Evolutionary conservation across 2,329 filamentous ascomycete species (phyloP).

Genomic region (Samsoniella hepiali): DNA sequence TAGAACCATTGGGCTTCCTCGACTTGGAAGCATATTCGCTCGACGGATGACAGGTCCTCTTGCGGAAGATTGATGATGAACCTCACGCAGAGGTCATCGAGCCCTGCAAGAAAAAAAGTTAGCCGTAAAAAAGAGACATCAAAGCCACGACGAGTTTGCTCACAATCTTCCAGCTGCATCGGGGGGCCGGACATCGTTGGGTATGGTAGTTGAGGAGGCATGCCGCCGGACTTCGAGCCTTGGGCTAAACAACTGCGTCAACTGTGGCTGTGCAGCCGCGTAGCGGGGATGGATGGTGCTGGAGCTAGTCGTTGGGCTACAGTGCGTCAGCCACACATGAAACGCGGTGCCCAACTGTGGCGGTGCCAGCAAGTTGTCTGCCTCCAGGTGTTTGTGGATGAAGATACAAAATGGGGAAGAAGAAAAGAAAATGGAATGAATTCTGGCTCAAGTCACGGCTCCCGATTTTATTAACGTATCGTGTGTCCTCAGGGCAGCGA

Average conservation of each 20-base stretch:
- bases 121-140: background rate
- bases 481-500: background rate
- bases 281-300: background rate
- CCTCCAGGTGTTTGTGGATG: background rate
- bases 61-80: constrained; percentile 96
- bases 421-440: background rate
- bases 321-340: constrained; percentile 5
- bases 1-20: constrained; percentile 99
- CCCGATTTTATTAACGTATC: background rate
- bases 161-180: constrained; percentile 89
- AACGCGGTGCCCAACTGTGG: constrained; percentile 10
- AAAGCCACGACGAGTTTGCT: constrained; percentile 27
- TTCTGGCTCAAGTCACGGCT: too few relatives aligned
- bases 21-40: constrained; percentile 96
- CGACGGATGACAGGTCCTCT: constrained; percentile 84
- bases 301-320: constrained; percentile 1
- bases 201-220: constrained; percentile 26
- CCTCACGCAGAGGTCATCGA: constrained; percentile 96
- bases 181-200: constrained; percentile 70
- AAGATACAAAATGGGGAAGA: background rate
- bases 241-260: constrained; percentile 7
- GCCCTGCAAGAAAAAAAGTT: constrained; percentile 53
- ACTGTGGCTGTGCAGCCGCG: constrained; percentile 16
- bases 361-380: background rate
- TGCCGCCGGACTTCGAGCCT: constrained; percentile 4